These are phyloP conservation scores for Fraxinus dipetala DNA, from an alignment of 305 asterid genomes.

Conservation along the genomic window DNA sequence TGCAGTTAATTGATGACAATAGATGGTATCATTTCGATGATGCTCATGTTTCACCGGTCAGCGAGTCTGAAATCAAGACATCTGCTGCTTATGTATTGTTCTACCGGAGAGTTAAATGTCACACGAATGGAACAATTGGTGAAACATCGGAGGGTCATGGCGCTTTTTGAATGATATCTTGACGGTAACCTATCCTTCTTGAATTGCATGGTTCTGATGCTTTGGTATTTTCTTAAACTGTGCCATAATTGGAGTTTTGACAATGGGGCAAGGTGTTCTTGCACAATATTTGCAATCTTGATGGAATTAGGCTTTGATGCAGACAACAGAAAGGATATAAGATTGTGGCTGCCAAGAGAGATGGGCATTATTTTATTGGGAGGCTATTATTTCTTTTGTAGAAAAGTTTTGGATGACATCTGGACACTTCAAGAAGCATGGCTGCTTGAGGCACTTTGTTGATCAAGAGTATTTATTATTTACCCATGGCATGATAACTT, in stretches of 20 bases:
- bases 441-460: neutral
- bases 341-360: neutral
- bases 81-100: slow-evolving; percentile 96
- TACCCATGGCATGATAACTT: neutral
- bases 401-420: slow-evolving; percentile 8
- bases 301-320: neutral
- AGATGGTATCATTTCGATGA: slow-evolving; percentile 94
- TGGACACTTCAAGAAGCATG: neutral
- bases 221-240: neutral
- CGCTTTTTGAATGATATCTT: slow-evolving; percentile 26
- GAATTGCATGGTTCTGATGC: neutral
- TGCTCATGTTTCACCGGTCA: slow-evolving; percentile 74
- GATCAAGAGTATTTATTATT: neutral
- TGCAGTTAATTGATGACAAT: slow-evolving; percentile 81
- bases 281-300: neutral
- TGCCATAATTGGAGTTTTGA: neutral
- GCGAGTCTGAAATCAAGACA: slow-evolving; percentile 77
- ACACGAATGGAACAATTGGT: slow-evolving; percentile 36
- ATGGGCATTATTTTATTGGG: slow-evolving; percentile 10
- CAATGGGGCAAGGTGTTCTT: slow-evolving; percentile 9
- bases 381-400: slow-evolving; percentile 14
- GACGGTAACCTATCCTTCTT: neutral
- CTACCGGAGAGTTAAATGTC: slow-evolving; percentile 62
- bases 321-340: neutral
- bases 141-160: slow-evolving; percentile 41